Evolutionary conservation across 257 asterid species (phyloP).

Genomic region (Solanum sitiens): DNA sequence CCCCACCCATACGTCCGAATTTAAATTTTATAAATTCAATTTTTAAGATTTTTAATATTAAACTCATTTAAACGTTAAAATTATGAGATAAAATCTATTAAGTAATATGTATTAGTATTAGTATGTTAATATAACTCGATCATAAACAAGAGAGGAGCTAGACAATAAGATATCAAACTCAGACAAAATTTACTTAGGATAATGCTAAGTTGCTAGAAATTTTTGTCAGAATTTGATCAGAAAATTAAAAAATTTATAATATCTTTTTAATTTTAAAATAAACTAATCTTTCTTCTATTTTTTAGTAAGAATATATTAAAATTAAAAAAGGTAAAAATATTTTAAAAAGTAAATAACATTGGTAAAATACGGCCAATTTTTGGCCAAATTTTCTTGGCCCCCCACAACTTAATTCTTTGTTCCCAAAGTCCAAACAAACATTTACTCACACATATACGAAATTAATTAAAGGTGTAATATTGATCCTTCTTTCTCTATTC

Average conservation of each 20-base stretch:
- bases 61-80: not conserved
- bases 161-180: not conserved
- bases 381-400: not conserved
- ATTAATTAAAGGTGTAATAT: not conserved
- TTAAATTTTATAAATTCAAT: not conserved
- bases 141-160: too few relatives aligned
- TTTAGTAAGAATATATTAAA: too few relatives aligned
- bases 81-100: not conserved
- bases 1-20: not conserved
- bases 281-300: too few relatives aligned
- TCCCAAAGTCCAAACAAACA: not conserved
- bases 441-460: not conserved
- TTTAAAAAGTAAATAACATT: too few relatives aligned
- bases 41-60: not conserved
- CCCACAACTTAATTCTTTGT: not conserved
- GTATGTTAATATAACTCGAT: too few relatives aligned
- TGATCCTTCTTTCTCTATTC: not conserved
- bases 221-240: too few relatives aligned
- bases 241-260: too few relatives aligned
- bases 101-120: too few relatives aligned
- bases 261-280: too few relatives aligned
- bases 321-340: too few relatives aligned
- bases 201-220: too few relatives aligned
- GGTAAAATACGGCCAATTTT: too few relatives aligned
- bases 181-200: not conserved